A percentile compares a stretch with the other conserved stretches of the same genome.
Conservation (phyloP, 208 protist genomes). For the Acanthamoeba triangularis region DNA sequence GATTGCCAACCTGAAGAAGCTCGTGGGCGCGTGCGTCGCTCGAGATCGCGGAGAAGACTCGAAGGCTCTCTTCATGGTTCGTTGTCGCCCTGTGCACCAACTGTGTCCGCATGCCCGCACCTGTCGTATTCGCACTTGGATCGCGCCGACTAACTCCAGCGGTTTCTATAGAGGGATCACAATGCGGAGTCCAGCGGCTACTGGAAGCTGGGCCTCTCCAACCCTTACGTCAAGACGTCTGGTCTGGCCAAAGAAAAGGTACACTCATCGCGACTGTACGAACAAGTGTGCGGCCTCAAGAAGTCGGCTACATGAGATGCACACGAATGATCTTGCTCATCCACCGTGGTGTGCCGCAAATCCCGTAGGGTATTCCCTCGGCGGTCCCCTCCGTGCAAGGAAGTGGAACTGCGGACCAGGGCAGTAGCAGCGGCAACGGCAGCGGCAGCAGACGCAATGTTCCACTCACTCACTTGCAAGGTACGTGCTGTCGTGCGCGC, state of each 20-base stretch:
- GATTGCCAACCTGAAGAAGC: background rate
- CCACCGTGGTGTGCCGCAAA: background rate
- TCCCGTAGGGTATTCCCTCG: background rate
- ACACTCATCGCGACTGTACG: too few relatives aligned
- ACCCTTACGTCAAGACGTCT: slow-evolving; percentile 26
- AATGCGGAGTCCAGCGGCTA: slow-evolving; percentile 49
- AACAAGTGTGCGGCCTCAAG: too few relatives aligned
- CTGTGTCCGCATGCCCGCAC: too few relatives aligned
- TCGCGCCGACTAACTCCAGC: too few relatives aligned
- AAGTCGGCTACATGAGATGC: too few relatives aligned
- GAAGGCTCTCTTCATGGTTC: slow-evolving; percentile 65
- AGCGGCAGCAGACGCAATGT: slow-evolving; percentile 31
- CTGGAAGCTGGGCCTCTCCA: slow-evolving; percentile 59
- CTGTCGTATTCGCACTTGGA: too few relatives aligned
- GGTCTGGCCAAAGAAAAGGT: background rate
- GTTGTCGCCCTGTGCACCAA: background rate
- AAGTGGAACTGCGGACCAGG: background rate
- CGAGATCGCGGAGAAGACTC: slow-evolving; percentile 2
- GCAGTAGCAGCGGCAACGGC: background rate
- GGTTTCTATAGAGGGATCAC: background rate
- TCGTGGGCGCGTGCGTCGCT: slow-evolving; percentile 1
- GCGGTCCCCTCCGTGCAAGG: background rate
- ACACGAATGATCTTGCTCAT: too few relatives aligned
- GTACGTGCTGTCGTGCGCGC: background rate
- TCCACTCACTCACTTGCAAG: slow-evolving; percentile 25